phyloP scores from a whole-genome alignment of 345 rosid genomes.

The Sisymbrium altissimum region DNA sequence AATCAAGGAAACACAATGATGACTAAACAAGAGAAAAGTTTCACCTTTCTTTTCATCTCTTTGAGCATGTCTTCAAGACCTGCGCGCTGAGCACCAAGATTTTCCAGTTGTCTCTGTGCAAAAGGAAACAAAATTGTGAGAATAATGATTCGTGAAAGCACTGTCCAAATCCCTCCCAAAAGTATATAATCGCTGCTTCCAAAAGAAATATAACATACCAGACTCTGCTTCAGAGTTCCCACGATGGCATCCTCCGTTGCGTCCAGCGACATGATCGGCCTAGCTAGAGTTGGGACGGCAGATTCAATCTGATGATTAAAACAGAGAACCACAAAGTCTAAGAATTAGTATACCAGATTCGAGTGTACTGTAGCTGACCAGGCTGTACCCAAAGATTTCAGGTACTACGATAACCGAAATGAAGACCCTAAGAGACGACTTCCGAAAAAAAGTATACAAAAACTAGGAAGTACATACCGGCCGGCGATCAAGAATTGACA shows the following conservation, averaged over 20 bases:
- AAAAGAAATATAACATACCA: conserved; percentile 51
- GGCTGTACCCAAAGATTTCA: not conserved
- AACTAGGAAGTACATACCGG: conserved; percentile 55
- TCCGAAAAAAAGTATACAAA: conserved; percentile 1
- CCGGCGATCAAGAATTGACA: conserved; percentile 85
- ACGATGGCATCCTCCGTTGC: conserved; percentile 96
- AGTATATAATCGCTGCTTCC: conserved; percentile 2
- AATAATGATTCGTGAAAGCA: not conserved
- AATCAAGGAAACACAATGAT: conserved; percentile 16
- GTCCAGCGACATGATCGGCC: conserved; percentile 96
- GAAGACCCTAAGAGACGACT: not conserved
- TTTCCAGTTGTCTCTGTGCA: conserved; percentile 91
- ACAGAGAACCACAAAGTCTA: conserved; percentile 9
- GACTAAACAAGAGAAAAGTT: conserved; percentile 1
- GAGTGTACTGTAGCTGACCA: not conserved
- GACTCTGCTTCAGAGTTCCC: conserved; percentile 84
- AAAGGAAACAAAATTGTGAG: conserved; percentile 21
- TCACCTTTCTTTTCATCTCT: conserved; percentile 98
- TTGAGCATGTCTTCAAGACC: conserved; percentile 99
- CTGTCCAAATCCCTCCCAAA: not conserved
- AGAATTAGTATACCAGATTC: conserved; percentile 4
- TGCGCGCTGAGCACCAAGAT: conserved; percentile 93
- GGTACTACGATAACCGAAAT: not conserved
- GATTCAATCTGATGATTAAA: conserved; percentile 73
- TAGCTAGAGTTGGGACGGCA: conserved; percentile 80